Evolutionary conservation across 345 rosid species (phyloP).

Genomic region (Erysimum cheiranthoides): DNA sequence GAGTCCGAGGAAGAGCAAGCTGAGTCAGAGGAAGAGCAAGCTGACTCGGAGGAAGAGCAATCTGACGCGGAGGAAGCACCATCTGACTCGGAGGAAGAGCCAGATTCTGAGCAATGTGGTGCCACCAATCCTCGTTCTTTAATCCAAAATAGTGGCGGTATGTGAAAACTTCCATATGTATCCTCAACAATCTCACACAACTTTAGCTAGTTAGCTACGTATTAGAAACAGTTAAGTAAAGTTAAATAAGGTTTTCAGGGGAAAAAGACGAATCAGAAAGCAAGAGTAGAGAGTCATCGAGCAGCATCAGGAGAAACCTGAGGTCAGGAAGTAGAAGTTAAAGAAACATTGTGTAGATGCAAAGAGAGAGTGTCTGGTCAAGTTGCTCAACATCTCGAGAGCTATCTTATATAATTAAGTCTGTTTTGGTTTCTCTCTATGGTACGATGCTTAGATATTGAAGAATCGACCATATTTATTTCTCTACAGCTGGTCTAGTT

Average conservation of each 20-base stretch:
- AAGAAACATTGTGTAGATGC: slow-evolving; percentile 7
- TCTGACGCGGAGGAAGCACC: slow-evolving; percentile 24
- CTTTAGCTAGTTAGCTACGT: neutral
- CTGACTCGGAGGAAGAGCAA: slow-evolving; percentile 38
- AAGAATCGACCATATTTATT: neutral
- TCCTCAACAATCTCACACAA: slow-evolving; percentile 20
- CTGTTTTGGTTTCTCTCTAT: neutral
- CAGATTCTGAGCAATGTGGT: slow-evolving; percentile 39
- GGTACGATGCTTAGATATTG: neutral
- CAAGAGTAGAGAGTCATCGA: slow-evolving; percentile 24
- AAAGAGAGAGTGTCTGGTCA: slow-evolving; percentile 14
- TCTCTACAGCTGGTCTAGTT: neutral
- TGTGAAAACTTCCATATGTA: slow-evolving; percentile 14
- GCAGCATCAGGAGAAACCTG: slow-evolving; percentile 28
- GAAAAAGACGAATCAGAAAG: slow-evolving; percentile 38
- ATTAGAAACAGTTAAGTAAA: neutral
- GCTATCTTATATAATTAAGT: slow-evolving; percentile 19
- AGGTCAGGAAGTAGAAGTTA: slow-evolving; percentile 32
- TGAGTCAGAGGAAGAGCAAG: slow-evolving; percentile 23
- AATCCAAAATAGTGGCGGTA: slow-evolving; percentile 34
- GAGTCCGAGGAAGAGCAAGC: slow-evolving; percentile 33
- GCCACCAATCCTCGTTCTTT: slow-evolving; percentile 31
- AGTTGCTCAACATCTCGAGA: slow-evolving; percentile 42
- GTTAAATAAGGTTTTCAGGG: slow-evolving; percentile 26
- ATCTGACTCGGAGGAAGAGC: slow-evolving; percentile 39